Base-by-base conservation (phyloP, 208 protist genomes). In the Naegleria gruberi region DNA sequence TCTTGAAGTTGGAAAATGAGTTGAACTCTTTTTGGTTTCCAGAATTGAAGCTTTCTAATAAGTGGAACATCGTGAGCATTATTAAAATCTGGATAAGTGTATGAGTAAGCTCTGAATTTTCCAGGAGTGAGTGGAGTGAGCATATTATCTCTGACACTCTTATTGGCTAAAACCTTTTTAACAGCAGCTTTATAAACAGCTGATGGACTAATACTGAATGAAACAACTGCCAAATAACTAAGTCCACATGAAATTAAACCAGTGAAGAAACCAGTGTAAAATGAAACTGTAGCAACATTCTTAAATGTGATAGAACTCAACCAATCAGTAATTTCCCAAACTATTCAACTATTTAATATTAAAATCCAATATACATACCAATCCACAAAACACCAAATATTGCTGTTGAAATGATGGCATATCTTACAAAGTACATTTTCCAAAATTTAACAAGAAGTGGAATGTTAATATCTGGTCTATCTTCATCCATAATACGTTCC, bases 71-170 rank as follows among this genome's bases (percentile, higher is more conserved):
- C 83, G 40, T 87, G 40, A 37, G 77, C n/a, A 44, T 41, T 44
- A 44, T 83, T 83, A 8, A 41, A 19, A 83, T 83, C 40, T 44
- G 40, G 40, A 44, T 44, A 41, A 43, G 77, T 41, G 37, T 87
- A 87, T 23, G 43, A n/a, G 12, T 87, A 55, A 23, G 83, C 83
- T 55, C 83, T 46, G n/a, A 87, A 87, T 55, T 87, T 87, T 15
- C 26, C 83, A 34, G 83, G 83, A 41, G 7, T 46, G 8, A 87
- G 6, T 4, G 83, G 83, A 30, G 83, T 41, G 12, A 37, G 26
- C 30, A 77, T 37, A 26, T 77, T 30, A 8, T 30, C 30, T 77
- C 65, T 26, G 12, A 77, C 26, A 0, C 26, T 77, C 8, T 77
- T 30, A 37, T 77, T 77, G 8, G 30, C 1, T n/a, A 77, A 77